Percentiles rank a stretch among this genome's conserved stretches.
Conservation (phyloP, 2,329 filamentous ascomycete species). For the Akanthomyces muscarius region DNA sequence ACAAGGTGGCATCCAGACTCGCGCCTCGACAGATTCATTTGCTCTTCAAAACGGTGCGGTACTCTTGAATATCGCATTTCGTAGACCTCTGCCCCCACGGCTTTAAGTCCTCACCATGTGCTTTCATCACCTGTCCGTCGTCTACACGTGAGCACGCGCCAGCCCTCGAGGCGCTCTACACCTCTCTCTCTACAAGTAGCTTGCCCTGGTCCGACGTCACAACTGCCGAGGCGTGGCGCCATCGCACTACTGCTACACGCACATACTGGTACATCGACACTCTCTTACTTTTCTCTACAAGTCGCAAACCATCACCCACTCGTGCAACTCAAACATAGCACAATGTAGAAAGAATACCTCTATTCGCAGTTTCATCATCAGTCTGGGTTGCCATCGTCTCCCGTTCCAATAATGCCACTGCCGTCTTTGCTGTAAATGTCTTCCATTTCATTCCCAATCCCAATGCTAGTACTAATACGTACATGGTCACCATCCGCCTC, state of each 20-base stretch:
- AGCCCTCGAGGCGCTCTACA: background rate
- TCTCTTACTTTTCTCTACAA: too few relatives aligned
- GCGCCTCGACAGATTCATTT: background rate
- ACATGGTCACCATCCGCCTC: background rate
- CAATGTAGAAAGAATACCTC: background rate
- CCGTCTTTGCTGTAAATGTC: conserved; percentile 1
- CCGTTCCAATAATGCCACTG: background rate
- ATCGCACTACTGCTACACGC: background rate
- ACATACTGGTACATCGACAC: background rate
- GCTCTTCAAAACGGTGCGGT: background rate
- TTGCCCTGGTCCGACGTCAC: background rate
- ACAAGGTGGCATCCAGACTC: background rate
- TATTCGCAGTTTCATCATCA: background rate
- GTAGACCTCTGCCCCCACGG: too few relatives aligned
- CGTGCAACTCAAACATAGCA: background rate
- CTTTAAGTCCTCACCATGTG: background rate
- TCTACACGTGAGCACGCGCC: conserved; percentile 12
- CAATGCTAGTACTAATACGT: conserved; percentile 14
- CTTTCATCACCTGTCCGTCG: conserved; percentile 5
- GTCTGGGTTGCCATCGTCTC: background rate
- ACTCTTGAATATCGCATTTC: background rate
- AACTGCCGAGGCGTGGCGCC: conserved; percentile 15
- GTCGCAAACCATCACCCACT: too few relatives aligned
- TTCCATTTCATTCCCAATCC: conserved; percentile 4
- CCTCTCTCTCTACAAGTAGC: background rate